Conservation (phyloP, 2,329 filamentous ascomycete species). For the Colletotrichum higginsianum region DNA sequence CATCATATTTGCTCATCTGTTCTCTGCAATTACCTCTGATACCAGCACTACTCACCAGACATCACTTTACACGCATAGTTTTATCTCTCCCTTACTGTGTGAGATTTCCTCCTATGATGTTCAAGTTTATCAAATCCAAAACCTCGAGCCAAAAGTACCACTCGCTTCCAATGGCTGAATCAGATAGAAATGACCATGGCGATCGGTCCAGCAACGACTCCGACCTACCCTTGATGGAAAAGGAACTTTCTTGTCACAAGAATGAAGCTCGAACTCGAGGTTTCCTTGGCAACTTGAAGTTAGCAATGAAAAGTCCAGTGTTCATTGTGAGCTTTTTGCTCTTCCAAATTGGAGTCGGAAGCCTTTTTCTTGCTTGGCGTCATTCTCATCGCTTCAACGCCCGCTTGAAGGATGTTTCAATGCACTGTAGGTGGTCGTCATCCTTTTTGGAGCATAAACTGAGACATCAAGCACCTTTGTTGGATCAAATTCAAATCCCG, state of each 20-base stretch:
- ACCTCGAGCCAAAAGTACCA: background rate
- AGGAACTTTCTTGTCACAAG: background rate
- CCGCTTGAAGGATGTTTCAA: slow-evolving; percentile 9
- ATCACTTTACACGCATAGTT: background rate
- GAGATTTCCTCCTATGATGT: background rate
- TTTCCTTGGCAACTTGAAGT: background rate
- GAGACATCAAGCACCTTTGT: slow-evolving; percentile 3
- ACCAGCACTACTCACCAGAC: no score
- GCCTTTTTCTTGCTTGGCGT: slow-evolving; percentile 14
- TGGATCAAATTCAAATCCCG: slow-evolving; percentile 11
- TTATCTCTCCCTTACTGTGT: no score
- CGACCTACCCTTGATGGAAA: slow-evolving; percentile 10
- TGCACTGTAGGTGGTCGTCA: background rate
- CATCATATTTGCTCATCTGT: no score
- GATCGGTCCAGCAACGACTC: slow-evolving; percentile 19
- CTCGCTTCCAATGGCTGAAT: background rate
- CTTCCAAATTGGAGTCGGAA: slow-evolving; percentile 17
- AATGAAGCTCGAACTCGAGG: background rate
- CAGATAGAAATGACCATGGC: background rate
- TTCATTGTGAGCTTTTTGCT: slow-evolving; percentile 13
- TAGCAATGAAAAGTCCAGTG: slow-evolving; percentile 8
- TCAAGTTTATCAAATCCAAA: background rate
- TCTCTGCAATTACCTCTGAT: no score
- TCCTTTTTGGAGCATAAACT: background rate
- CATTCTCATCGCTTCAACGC: slow-evolving; percentile 7